Evolutionary conservation across 345 rosid genomes (phyloP), one percentile per base, ranked within the genome.

Genomic region (Eucalyptus microcorys): DNA sequence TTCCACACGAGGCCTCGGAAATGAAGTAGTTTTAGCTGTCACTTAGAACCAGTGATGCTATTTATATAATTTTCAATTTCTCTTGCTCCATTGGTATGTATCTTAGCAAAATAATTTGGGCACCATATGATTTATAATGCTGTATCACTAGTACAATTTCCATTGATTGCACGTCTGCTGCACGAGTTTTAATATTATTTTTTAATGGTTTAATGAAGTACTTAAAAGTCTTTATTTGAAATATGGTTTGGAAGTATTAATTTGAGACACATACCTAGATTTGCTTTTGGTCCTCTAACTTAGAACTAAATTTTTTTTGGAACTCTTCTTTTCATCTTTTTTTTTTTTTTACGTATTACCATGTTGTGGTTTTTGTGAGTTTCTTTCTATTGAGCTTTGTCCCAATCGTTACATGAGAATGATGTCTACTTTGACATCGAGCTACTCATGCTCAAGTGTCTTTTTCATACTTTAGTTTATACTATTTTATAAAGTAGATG

Each of bases 1-100:
- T 55, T 55, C 61, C 14, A 1, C 61, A 24, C 0, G 1, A 9
- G 1, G 2, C 61, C 61, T 55, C 6, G 16, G 50, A 3, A 6
- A 55, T 24, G 27, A 24, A 55, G 61, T 55, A 55, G 30, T 24
- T 55, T 10, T 55, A 55, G 12, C 30, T 24, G 30, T 22, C 30
- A 24, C 61, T 55, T 55, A 24, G 30, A 30, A 55, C 30, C 13
- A 1, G 4, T 52, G 57, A 52, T 52, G 24, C 57, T 52, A 52
- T 52, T 52, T 52, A 19, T 57, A 57, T 26, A 57, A 57, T 57
- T 55, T 55, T 55, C 30, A 22, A 26, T 22, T 55, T 55, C 61
- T 22, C 61, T 55, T 0, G 4, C 61, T 55, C 30, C 61, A 55
- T 24, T 55, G 61, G n/a, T 57, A 57, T 24, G 64, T 57, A 24